Evolutionary conservation across 208 protist species (phyloP), one percentile per base, ranked within the genome.

Genomic region (Leishmania aethiopica): DNA sequence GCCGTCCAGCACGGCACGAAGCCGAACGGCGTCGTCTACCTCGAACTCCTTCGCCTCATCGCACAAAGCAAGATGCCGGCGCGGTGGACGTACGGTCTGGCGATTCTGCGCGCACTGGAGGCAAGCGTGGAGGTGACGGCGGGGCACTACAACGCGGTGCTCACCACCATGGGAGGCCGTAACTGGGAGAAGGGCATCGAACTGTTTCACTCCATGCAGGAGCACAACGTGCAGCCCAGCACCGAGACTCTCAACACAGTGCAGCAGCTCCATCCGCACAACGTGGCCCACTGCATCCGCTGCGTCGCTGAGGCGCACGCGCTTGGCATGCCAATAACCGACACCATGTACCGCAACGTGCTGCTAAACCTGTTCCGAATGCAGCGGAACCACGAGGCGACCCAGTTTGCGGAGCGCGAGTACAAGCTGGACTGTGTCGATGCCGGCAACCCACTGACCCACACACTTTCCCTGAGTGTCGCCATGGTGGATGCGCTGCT

Each of bases 141-240:
- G 28, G 95, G 95, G 25, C 91, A 94, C 80, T 98, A 93, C 84
- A 98, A 98, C 84, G 90, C 95, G 19, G 90, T 91, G 17, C 79
- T 98, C 19, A 72, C 88, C 35, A 94, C 92, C 60, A 85, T 98
- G 84, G 85, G 88, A 4, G 90, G 90, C 37, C 76, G 79, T 0
- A 77, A 75, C 40, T 96, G 91, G 93, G 72, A 85, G 73, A 89
- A 91, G 77, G 93, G 90, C 35, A 81, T 96, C 10, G 64, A 78
- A 59, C 80, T 97, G 37, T 98, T 92, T 79, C 84, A 95, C 57
- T 32, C 79, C 4, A 98, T 98, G 95, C 90, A 94, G 86, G 76
- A 69, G 75, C 81, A 81, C 53, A 91, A 81, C 82, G 90, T 98
- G n/a, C 91, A 91, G 79, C 93, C 92, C 47, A 98, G 92, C 74